A percentile compares a stretch with the other conserved stretches of the same genome.
These are phyloP conservation scores for Nakazawaea molendinolei DNA, from an alignment of 805 yeast species.

Conservation along the genomic window DNA sequence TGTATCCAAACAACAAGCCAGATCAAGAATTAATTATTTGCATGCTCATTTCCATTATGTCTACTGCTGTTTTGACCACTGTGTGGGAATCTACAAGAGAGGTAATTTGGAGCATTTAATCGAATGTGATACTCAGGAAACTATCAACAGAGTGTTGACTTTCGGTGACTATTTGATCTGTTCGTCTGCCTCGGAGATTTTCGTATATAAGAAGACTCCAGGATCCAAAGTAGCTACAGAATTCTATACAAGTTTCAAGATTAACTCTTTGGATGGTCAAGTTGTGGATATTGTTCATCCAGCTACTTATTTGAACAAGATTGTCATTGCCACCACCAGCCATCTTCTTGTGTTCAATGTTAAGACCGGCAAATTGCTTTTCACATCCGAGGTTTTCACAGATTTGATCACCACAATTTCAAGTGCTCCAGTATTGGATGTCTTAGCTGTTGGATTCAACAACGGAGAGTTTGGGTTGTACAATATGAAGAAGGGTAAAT, in stretches of 20 bases:
- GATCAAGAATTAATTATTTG: conserved; percentile 59
- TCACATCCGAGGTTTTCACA: conserved; percentile 38
- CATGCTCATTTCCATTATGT: conserved; percentile 81
- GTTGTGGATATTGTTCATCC: conserved; percentile 71
- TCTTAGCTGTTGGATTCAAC: conserved; percentile 69
- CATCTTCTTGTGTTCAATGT: conserved; percentile 62
- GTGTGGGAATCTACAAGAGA: conserved; percentile 74
- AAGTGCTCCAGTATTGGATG: conserved; percentile 81
- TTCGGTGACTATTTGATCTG: conserved; percentile 80
- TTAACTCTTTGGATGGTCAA: conserved; percentile 61
- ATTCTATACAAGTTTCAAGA: conserved; percentile 55
- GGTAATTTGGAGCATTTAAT: conserved; percentile 53
- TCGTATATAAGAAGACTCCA: conserved; percentile 25
- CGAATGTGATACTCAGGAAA: conserved; percentile 22
- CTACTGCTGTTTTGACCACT: conserved; percentile 66
- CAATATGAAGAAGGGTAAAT: conserved; percentile 60
- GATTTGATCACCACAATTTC: conserved; percentile 64
- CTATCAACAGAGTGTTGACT: conserved; percentile 43
- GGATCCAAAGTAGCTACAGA: conserved; percentile 46
- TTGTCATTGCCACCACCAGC: conserved; percentile 72
- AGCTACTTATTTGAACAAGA: conserved; percentile 87
- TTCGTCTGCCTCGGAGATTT: conserved; percentile 30
- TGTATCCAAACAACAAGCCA: conserved; percentile 76
- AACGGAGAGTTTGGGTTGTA: conserved; percentile 60
- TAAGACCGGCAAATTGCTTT: conserved; percentile 68